Base-by-base conservation (phyloP, 208 protist species). In the Angomonas ambiguus region DNA sequence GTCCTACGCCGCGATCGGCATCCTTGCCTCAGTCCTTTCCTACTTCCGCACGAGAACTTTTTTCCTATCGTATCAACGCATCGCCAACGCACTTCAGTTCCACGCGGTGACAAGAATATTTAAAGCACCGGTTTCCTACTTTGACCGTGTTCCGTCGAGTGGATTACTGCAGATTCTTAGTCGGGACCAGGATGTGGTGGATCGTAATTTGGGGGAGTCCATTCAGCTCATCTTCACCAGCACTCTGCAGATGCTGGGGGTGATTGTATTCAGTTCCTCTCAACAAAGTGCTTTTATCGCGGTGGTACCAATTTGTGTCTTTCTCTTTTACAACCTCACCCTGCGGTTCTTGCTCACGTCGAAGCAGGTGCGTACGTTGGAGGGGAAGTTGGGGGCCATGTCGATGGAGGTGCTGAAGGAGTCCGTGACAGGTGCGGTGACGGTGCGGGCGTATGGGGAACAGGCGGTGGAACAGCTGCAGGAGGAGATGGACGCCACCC, bases 321-420 rank as follows among this genome's bases (percentile, higher is more conserved):
- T 86, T n/a, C 70, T 93, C 48, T 93, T 93, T 69, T 81, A 87
- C 61, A 72, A 83, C 53, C 71, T 93, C 18, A 86, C 80, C 0
- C 67, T 83, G 38, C 77, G 81, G 30, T 93, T 87, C 62, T 71
- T 93, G 16, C 72, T 65, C 45, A 72, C 90, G 41, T 77, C 76
- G n/a, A 85, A 88, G 65, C 81, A 90, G 72, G 69, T 91, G 35
- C 87, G 83, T 1, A 72, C 76, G 20, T 51, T 93, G 51, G 83
- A 93, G 53, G 76, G 76, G 57, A 76, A 82, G 42, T 64, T 82
- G 41, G 51, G 80, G 55, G 77, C 77, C 25, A 62, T 72, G 28
- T 74, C 76, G 11, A 72, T 88, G 11, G 60, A 65, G n/a, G 73
- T 88, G 18, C 49, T 88, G 66, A 85, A 82, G 74, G 83, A 93